Evolutionary conservation across 2,329 filamentous ascomycete species (phyloP).

Genomic region (Hymenoscyphus infarciens): DNA sequence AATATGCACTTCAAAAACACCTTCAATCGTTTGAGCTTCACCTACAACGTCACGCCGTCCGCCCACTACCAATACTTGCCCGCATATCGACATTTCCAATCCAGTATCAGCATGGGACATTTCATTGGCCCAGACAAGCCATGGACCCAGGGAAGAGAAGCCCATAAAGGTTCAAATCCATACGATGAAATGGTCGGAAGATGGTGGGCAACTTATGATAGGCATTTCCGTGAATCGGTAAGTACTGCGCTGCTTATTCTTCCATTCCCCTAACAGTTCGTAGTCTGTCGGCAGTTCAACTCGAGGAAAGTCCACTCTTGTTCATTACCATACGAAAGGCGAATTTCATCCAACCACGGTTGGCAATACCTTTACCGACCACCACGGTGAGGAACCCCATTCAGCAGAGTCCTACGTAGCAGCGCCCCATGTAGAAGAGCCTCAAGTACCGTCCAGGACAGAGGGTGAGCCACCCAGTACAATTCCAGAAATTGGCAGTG

Average conservation of each 20-base stretch:
- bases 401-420: conserved; percentile 1
- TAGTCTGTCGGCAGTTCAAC: conserved; percentile 27
- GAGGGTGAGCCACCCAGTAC: conserved; percentile 1
- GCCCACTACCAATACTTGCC: conserved; percentile 97
- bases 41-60: conserved; percentile 95
- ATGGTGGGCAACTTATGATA: conserved; percentile 95
- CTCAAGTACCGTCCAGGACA: neutral
- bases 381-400: conserved; percentile 19
- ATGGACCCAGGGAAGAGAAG: conserved; percentile 66
- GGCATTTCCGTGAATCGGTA: conserved; percentile 66
- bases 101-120: conserved; percentile 84
- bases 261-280: conserved; percentile 6
- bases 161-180: conserved; percentile 53
- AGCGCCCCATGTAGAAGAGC: conserved; percentile 3
- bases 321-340: conserved; percentile 36
- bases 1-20: conserved; percentile 88
- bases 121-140: conserved; percentile 93
- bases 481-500: conserved; percentile 19
- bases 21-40: conserved; percentile 87
- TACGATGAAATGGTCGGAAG: conserved; percentile 80
- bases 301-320: conserved; percentile 25
- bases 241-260: conserved; percentile 18
- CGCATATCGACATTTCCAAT: conserved; percentile 89
- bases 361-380: conserved; percentile 17
- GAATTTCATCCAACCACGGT: conserved; percentile 30